Base-by-base conservation (phyloP, 257 asterid species). In the Jasminum sambac region DNA sequence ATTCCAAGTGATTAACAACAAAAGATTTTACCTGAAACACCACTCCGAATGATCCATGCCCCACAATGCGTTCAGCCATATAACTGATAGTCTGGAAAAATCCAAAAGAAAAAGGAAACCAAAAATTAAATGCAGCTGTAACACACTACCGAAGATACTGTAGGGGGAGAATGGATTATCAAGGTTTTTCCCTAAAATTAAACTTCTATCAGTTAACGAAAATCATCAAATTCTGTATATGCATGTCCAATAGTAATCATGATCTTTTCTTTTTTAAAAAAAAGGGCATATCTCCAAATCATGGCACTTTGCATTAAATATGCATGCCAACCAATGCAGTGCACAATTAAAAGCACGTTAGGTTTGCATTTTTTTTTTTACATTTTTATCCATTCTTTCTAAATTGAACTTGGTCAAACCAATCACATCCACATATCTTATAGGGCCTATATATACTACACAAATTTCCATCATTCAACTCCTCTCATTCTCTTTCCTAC, bases 21-120 rank as follows among this genome's bases (percentile, higher is more conserved):
- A 23, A 46, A 66, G 26, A 24, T 19, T 66, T 58, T 68, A 84
- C 88, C 88, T 84, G 95, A 80, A 89, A 89, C 39, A 89, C 95
- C 13, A 89, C 90, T 78, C 92, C 96, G 72, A 89, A 89, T 42
- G 96, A 89, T 77, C 96, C 95, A 64, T 87, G 90, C 50, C 96
- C 96, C 25, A 89, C 96, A 73, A 83, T 78, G 23, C 96, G 89
- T 76, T 89, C 96, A 62, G 95, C 96, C 96, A 89, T 85, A 75
- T 89, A 87, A 79, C 96, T 87, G 42, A 89, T 85, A 43, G 96
- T 89, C 96, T 87, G 82, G 63, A 63, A 62, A 70, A 52, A 63
- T 26, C 57, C 71, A 42, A 38, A 69, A 12, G 67, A 7, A 50
- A 37, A 40, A 61, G 48, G 59, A 52, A 19, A 55, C 23, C 46